phyloP scores from a whole-genome alignment of 768 basidiomycete species.

The Rhodotorula kratochvilovae region DNA sequence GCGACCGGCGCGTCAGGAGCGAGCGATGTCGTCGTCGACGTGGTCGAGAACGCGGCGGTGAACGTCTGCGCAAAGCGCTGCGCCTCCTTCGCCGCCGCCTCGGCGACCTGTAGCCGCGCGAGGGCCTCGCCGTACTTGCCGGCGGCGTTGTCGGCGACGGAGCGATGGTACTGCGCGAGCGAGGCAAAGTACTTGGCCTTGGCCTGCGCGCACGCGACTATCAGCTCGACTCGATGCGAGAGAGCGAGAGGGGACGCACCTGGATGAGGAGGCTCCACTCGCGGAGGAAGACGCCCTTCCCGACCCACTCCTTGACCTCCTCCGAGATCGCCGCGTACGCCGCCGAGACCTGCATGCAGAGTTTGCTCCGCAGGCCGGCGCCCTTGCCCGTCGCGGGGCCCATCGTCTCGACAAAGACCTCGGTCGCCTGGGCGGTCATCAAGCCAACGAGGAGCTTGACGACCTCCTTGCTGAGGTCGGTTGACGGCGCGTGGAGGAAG shows the following conservation, averaged over 20 bases:
- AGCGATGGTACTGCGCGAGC: conserved; percentile 79
- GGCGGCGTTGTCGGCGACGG: conserved; percentile 66
- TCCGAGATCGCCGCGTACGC: conserved; percentile 80
- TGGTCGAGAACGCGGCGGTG: conserved; percentile 57
- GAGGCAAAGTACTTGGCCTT: conserved; percentile 88
- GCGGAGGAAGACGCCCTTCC: conserved; percentile 89
- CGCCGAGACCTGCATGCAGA: conserved; percentile 72
- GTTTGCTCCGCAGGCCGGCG: conserved; percentile 67
- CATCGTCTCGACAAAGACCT: conserved; percentile 77
- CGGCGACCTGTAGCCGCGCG: conserved; percentile 70
- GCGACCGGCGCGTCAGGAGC: conserved; percentile 78
- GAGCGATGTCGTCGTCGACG: conserved; percentile 57
- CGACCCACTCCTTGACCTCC: conserved; percentile 93
- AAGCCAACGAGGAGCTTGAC: conserved; percentile 85
- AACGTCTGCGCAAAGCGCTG: conserved; percentile 64
- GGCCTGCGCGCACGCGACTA: conserved; percentile 54
- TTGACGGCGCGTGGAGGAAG: conserved; percentile 94
- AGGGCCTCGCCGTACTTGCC: conserved; percentile 83
- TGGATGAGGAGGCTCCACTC: conserved; percentile 87
- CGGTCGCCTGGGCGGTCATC: conserved; percentile 87
- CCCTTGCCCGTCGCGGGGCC: conserved; percentile 80
- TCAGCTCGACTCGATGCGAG: not conserved
- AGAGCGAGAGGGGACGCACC: conserved; percentile 50
- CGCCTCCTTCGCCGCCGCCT: conserved; percentile 77
- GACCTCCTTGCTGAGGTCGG: conserved; percentile 87